These are phyloP conservation scores for Comarum palustre DNA, from an alignment of 306 rosid genomes.

Conservation along the genomic window DNA sequence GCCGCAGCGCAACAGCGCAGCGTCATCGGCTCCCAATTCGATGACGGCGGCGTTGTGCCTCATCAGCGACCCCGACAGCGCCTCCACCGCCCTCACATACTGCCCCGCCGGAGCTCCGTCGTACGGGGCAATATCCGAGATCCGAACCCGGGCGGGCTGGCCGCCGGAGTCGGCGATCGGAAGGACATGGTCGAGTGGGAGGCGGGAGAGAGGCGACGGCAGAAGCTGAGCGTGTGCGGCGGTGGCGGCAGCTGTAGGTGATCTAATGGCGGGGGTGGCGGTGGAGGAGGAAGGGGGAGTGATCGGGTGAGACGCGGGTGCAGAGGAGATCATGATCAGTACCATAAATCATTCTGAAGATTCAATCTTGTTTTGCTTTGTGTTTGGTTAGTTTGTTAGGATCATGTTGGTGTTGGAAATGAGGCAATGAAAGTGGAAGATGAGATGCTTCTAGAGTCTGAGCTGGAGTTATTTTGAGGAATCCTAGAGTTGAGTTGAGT, in stretches of 20 bases:
- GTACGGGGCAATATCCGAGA: constrained; percentile 67
- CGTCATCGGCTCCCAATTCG: constrained; percentile 63
- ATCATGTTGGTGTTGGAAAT: constrained; percentile 1
- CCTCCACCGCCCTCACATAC: constrained; percentile 69
- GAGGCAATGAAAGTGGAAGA: background rate
- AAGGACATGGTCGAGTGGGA: constrained; percentile 36
- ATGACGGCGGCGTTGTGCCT: constrained; percentile 83
- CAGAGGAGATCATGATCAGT: constrained; percentile 58
- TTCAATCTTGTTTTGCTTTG: background rate
- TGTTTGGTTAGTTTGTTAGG: constrained; percentile 13
- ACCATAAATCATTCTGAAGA: constrained; percentile 82
- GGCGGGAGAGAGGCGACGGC: constrained; percentile 45
- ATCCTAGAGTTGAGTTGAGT: background rate
- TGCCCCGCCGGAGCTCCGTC: constrained; percentile 70
- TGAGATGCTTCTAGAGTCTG: background rate
- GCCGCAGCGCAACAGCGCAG: constrained; percentile 76
- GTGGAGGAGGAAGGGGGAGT: constrained; percentile 47
- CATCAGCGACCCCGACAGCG: constrained; percentile 62
- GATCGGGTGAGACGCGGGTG: constrained; percentile 56
- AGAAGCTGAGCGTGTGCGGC: constrained; percentile 23
- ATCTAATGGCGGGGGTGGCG: constrained; percentile 49
- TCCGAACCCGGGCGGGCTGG: constrained; percentile 63
- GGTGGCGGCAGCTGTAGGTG: constrained; percentile 43
- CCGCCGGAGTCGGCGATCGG: constrained; percentile 42
- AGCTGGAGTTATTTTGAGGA: background rate